Evolutionary conservation across 768 basidiomycete genomes (phyloP).

Genomic region (Daedaleopsis sinensis): DNA sequence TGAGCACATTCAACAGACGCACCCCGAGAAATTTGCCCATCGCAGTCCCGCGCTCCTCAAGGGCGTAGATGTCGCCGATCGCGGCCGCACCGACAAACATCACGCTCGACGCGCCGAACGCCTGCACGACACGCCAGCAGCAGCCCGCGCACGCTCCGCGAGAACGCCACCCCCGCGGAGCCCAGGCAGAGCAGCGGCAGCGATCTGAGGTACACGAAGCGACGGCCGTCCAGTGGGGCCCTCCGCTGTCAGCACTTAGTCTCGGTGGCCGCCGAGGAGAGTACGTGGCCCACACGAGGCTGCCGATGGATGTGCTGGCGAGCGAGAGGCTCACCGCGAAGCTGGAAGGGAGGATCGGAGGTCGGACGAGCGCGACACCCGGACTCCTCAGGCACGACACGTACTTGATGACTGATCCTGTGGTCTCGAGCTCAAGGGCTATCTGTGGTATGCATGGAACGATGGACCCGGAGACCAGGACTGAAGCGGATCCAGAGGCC

Average conservation of each 20-base stretch:
- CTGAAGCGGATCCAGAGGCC: constrained; percentile 36
- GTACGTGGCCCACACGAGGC: constrained; percentile 55
- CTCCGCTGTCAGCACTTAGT: background rate
- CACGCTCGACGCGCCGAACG: constrained; percentile 61
- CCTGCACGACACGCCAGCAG: constrained; percentile 69
- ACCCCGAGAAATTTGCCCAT: constrained; percentile 63
- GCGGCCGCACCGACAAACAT: constrained; percentile 59
- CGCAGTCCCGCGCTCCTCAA: constrained; percentile 63
- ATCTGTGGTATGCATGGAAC: constrained; percentile 78
- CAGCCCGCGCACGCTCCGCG: constrained; percentile 46
- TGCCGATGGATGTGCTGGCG: constrained; percentile 46
- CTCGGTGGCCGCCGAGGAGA: background rate
- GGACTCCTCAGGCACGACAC: background rate
- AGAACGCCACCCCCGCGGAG: constrained; percentile 59
- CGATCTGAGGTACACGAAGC: constrained; percentile 57
- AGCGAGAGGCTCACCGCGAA: constrained; percentile 56
- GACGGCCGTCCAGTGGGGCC: constrained; percentile 62
- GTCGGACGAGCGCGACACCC: too few species aligned
- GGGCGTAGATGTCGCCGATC: constrained; percentile 66
- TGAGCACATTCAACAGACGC: too few species aligned
- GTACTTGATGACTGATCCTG: constrained; percentile 60
- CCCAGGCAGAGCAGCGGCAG: constrained; percentile 62
- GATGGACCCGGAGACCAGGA: constrained; percentile 70
- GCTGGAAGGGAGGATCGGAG: constrained; percentile 27
- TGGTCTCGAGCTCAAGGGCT: constrained; percentile 61